Conservation (phyloP, 768 basidiomycete species). For the Dentipellis fragilis region DNA sequence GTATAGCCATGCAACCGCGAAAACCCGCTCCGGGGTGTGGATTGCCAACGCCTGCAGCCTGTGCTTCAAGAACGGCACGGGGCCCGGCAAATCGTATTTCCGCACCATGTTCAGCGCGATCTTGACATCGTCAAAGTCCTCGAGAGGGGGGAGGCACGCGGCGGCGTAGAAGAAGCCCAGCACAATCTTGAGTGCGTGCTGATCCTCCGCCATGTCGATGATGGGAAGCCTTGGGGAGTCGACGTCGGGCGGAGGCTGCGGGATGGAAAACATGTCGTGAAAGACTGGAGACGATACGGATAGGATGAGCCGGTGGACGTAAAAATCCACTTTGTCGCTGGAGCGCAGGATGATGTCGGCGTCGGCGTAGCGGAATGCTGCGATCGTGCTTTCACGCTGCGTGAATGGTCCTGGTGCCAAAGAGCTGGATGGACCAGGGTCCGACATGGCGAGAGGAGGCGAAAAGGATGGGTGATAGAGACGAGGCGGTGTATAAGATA, state of each 20-base stretch:
- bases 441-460: too few species aligned
- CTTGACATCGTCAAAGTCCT: not conserved
- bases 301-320: constrained; percentile 9
- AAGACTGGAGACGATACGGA: constrained; percentile 9
- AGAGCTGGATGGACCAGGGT: too few species aligned
- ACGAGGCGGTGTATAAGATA: too few species aligned
- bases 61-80: not conserved
- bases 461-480: too few species aligned
- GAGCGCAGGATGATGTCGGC: constrained; percentile 13
- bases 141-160: not conserved
- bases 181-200: not conserved
- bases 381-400: not conserved
- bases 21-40: not conserved
- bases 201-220: not conserved
- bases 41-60: not conserved
- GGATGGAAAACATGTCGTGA: not conserved
- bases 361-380: constrained; percentile 7
- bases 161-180: not conserved
- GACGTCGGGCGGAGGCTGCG: not conserved
- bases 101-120: not conserved
- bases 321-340: constrained; percentile 10
- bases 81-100: not conserved
- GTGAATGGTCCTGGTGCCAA: too few species aligned
- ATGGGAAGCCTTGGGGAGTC: not conserved
- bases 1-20: not conserved